Evolutionary conservation across 108 stramenopile genomes (phyloP), one percentile per base, ranked within the genome.

Genomic region (Pseudonitzschia multistriata): DNA sequence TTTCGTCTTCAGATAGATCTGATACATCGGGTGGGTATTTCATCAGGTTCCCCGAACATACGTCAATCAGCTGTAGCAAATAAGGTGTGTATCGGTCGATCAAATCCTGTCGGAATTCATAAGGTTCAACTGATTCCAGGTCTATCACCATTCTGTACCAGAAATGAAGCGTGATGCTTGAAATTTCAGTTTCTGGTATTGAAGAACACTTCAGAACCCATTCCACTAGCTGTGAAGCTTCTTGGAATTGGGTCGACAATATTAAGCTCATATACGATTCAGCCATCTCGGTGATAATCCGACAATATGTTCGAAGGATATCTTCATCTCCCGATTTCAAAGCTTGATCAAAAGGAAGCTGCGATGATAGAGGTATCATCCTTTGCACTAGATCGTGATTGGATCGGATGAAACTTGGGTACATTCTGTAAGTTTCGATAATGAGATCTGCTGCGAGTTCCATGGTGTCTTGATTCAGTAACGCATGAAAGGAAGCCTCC

Each of bases 211-310:
- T 61, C 62, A 95, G 66, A 1, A 97, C 85, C 60, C 93, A 76
- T 42, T 87, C 82, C 19, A 95, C 91, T 40, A 96, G 69, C 21
- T 79, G 40, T 5, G 66, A 34, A 25, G 73, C 66, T 15, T 72
- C 57, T 48, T 54, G 68, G 36, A 37, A n/a, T 29, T 67, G 66
- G 73, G 53, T 60, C 8, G 69, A 74, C 0, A 96, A 49, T 62
- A 97, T 91, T 35, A 92, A 80, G 74, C 85, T 85, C 80, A 95
- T 78, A 79, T 96, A 96, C n/a, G 87, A 83, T 73, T 96, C 95
- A n/a, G 89, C 93, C 95, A 97, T 93, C 74, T 97, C 97, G 1
- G 92, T 93, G 64, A 97, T 88, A 28, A 97, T 79, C 11, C 95
- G 83, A 75, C 94, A 96, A 73, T 96, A 93, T 0, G 85, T 94